These are phyloP conservation scores for Aegilops longissima DNA, from an alignment of 176 grass and related monocot genomes.

Conservation along the genomic window DNA sequence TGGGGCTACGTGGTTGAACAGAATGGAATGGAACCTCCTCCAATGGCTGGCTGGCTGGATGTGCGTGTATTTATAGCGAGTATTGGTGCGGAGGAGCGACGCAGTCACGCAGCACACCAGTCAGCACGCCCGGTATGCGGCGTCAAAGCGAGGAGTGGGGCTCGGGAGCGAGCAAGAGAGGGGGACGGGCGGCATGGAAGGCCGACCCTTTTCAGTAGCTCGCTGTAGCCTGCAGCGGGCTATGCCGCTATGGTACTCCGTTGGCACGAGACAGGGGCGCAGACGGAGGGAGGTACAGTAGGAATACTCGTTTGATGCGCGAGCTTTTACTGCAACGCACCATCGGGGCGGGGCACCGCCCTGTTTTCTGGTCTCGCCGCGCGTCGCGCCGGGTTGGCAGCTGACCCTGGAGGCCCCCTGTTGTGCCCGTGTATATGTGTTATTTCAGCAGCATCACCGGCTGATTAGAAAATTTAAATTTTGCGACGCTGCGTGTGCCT, in stretches of 20 bases:
- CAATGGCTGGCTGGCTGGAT: neutral
- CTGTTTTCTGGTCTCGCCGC: neutral
- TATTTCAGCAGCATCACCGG: conserved; percentile 17
- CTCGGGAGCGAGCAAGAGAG: no score
- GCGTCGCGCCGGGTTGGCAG: neutral
- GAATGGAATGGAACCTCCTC: neutral
- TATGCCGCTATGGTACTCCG: no score
- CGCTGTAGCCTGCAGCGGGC: neutral
- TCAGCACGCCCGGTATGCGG: no score
- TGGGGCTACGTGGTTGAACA: neutral
- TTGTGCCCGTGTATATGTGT: no score
- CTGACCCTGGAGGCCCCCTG: neutral
- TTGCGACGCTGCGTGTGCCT: no score
- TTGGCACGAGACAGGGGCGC: no score
- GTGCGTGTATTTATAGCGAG: neutral
- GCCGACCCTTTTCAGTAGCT: neutral
- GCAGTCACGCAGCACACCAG: no score
- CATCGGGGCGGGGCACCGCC: neutral
- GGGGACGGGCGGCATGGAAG: neutral
- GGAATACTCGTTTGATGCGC: no score
- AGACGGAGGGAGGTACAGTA: neutral
- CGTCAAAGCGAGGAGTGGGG: no score
- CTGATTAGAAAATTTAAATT: neutral
- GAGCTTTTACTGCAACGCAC: neutral
- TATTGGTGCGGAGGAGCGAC: no score